phyloP scores from a whole-genome alignment of 495 filamentous ascomycete species.

The Aspergillus heteromorphus region DNA sequence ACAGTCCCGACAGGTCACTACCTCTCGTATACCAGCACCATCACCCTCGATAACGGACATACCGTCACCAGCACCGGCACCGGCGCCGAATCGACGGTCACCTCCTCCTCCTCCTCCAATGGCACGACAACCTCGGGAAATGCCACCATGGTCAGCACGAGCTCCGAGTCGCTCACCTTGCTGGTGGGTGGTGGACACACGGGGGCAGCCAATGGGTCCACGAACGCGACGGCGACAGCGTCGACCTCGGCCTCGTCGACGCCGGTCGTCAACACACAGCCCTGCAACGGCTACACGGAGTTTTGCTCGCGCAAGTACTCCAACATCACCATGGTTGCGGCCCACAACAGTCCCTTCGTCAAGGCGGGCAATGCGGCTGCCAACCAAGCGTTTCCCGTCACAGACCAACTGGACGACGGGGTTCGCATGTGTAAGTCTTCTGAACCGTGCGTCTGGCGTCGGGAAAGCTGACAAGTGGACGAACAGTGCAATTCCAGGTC shows the following conservation, averaged over 20 bases:
- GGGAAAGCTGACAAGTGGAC: not conserved
- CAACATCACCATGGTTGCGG: conserved; percentile 83
- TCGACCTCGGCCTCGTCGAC: conserved; percentile 35
- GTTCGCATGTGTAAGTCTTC: conserved; percentile 64
- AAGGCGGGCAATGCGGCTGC: conserved; percentile 60
- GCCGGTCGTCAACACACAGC: conserved; percentile 61
- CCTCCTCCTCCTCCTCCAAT: conserved; percentile 15
- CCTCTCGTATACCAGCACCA: conserved; percentile 22
- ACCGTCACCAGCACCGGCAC: conserved; percentile 29
- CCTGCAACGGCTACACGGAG: conserved; percentile 85
- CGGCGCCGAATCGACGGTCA: conserved; percentile 18
- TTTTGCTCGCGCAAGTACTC: conserved; percentile 77
- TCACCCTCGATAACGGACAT: not conserved
- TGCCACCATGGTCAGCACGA: conserved; percentile 19
- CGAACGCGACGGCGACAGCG: conserved; percentile 33
- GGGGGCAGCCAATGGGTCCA: conserved; percentile 40
- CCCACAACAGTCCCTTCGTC: conserved; percentile 85
- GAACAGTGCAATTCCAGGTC: conserved; percentile 72
- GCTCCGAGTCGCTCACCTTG: conserved; percentile 30
- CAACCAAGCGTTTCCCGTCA: conserved; percentile 70
- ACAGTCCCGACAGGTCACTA: conserved; percentile 30
- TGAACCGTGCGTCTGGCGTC: not conserved
- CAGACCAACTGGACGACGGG: conserved; percentile 76
- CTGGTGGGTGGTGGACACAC: conserved; percentile 35
- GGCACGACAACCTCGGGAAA: conserved; percentile 27